Evolutionary conservation across 192 early-diverging fungal species (phyloP), one percentile per base, ranked within the genome.

Genomic region (Gamsiella multidivaricata): DNA sequence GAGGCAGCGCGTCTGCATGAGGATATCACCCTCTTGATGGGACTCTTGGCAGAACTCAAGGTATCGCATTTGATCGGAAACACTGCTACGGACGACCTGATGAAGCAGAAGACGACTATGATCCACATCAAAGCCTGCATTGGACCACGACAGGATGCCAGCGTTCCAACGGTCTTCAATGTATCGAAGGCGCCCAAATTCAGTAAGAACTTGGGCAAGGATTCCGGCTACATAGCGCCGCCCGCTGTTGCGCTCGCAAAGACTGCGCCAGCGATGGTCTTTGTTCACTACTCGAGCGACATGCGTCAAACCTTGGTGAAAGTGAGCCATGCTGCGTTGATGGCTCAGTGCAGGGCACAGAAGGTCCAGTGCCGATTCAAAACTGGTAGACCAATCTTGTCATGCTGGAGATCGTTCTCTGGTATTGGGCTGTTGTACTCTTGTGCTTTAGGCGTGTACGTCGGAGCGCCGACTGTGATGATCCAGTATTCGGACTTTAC

Each of bases 121-220:
- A 58, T 80, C 3, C 70, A 82, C 32, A 57, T 94, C 60, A 91
- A 88, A 26, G 86, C 86, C 11, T 80, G 60, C 28, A 51, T 76
- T 61, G 60, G 65, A 46, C 80, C 80, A 37, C 39, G 64, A 46
- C 75, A 69, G 73, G 69, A 62, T 68, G 57, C 83, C 55, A 62
- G 65, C n/a, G 82, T 94, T 68, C 92, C 94, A 8, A 67, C 70
- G 0, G 57, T 88, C 20, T 78, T 92, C 50, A 88, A 89, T 54
- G 63, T 91, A 32, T 72, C 82, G 70, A 93, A 92, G 80, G 86
- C 89, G 0, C 79, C 93, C 12, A 94, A 94, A 70, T 69, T 82
- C 26, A 80, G 82, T 33, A 88, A 87, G 55, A 69, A 82, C 20
- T 50, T 92, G 56, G 68, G 86, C 25, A 87, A 88, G 41, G 90